Conservation (phyloP, 202 grass and related monocot genomes). For the Sporobolus alterniflorus region DNA sequence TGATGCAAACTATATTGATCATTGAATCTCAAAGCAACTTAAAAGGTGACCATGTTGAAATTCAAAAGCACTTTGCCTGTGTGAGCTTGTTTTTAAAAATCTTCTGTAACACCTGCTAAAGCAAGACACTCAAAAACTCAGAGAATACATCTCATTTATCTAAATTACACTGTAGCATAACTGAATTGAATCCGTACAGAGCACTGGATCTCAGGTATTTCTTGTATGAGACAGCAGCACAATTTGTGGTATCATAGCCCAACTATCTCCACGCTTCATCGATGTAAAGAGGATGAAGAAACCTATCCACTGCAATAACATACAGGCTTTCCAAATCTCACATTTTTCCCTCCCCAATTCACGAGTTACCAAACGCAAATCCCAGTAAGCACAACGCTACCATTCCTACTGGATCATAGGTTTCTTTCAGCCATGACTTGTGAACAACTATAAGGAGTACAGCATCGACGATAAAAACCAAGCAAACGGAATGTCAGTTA, state of each 20-base stretch:
- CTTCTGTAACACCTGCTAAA: not conserved
- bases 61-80: not conserved
- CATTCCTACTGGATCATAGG: constrained; percentile 17
- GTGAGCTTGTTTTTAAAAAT: not conserved
- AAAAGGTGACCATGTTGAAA: constrained; percentile 17
- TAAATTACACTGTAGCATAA: not conserved
- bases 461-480: not conserved
- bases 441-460: not conserved
- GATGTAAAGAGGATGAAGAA: not conserved
- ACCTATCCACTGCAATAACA: not conserved
- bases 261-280: not conserved
- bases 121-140: not conserved
- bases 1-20: not conserved
- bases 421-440: not conserved
- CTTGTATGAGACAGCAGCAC: not conserved
- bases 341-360: not conserved
- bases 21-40: not conserved
- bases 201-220: constrained; percentile 14
- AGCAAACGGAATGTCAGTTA: constrained; percentile 10
- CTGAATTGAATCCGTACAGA: not conserved
- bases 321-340: not conserved
- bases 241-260: not conserved
- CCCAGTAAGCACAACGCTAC: not conserved
- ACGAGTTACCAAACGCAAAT: not conserved
- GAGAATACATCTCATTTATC: not conserved